Percentiles rank a stretch among this genome's conserved stretches.
Conservation (phyloP, 208 protist species). For the Acanthamoeba sp. region DNA sequence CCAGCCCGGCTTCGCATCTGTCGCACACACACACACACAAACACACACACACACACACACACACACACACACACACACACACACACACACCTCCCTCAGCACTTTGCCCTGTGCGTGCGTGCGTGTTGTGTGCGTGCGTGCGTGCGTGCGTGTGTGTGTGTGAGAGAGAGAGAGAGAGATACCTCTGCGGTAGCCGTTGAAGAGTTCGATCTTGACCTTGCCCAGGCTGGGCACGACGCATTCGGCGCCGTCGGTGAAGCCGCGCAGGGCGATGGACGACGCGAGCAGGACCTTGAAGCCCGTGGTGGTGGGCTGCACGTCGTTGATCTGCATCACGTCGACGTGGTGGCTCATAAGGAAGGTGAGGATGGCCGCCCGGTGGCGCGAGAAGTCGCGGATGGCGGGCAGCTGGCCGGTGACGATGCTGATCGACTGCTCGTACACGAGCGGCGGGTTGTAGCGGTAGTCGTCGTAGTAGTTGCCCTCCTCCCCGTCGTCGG, state of each 20-base stretch:
- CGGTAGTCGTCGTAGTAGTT: conserved; percentile 44
- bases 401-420: neutral
- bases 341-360: neutral
- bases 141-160: neutral
- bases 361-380: neutral
- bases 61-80: no score
- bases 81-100: no score
- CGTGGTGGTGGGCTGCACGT: neutral
- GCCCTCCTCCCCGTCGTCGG: neutral
- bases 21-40: no score
- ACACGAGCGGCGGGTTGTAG: conserved; percentile 3
- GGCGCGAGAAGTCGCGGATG: neutral
- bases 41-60: no score
- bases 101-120: no score
- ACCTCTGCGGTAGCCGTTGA: neutral
- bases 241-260: neutral
- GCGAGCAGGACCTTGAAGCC: conserved; percentile 3
- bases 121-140: no score
- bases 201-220: neutral
- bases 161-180: neutral
- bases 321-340: neutral
- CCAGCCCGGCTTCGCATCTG: neutral
- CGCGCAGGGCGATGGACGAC: neutral
- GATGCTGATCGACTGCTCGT: conserved; percentile 6
- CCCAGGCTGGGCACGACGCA: neutral